Base-by-base conservation (phyloP, 345 rosid species). In the Hypericum perforatum region DNA sequence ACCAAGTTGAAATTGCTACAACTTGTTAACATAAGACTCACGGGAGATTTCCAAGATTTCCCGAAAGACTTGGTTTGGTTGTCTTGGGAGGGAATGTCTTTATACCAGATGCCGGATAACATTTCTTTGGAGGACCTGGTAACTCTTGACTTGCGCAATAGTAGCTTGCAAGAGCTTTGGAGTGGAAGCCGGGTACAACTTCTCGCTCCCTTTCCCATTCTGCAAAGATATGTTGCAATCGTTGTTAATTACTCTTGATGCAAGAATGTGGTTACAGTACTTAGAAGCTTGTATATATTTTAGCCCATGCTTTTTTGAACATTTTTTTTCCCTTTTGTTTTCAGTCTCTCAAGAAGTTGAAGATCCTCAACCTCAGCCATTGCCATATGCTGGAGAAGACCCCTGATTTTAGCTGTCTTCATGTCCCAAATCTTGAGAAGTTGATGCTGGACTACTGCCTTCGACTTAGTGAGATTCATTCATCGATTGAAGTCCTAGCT, bases 121-220 rank as follows among this genome's bases (percentile, higher is more conserved):
- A 22, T 22, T 22, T 22, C 32, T 22, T 46, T 49, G 29, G 12
- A 41, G 44, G 41, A 22, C 40, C 12, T 58, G 2, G 47, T 49
- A 47, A 40, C 40, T 39, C 46, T 58, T 16, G 54, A 58, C 11
- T 11, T 58, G 62, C 45, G 7, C 6, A 39, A 4, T 11, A 58
- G 62, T 42, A 57, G 39, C 5, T 45, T 57, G 32, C 32, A 22
- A 43, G 0, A 14, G 39, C 32, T 22, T 22, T 22, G 32, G 32
- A 22, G 4, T 22, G 32, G 32, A 22, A 22, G 4, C 32, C 32
- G 32, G 32, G 32, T 22, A 22, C 32, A 22, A 22, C 32, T 1
- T 22, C 32, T 22, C 32, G 32, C 32, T 22, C 32, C 4, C 4
- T 22, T 22, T 22, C 32, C 32, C 32, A 22, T 22, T 22, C 32